A percentile compares a stretch with the other conserved stretches of the same genome.
Evolutionary conservation across 1,139 yeast species (phyloP).

Genomic region (Geotrichum reessii): DNA sequence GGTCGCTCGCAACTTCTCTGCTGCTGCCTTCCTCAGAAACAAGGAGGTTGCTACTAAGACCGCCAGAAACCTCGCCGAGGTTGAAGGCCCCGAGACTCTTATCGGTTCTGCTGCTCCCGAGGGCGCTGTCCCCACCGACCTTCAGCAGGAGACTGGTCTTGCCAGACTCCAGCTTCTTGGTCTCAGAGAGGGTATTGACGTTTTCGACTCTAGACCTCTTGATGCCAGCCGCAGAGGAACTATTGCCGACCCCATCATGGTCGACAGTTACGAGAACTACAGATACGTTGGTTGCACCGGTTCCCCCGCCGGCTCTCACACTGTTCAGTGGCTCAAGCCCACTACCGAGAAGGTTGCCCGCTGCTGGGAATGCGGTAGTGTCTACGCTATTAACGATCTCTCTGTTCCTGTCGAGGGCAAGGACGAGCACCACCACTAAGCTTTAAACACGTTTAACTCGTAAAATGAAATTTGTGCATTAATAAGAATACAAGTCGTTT

Average conservation of each 20-base stretch:
- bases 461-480: neutral
- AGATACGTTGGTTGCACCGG: constrained; percentile 99
- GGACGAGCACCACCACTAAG: constrained; percentile 35
- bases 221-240: constrained; percentile 88
- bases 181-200: constrained; percentile 91
- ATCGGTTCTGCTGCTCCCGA: constrained; percentile 84
- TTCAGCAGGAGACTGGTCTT: constrained; percentile 97
- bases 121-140: constrained; percentile 84
- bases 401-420: constrained; percentile 72
- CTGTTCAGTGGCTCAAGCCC: constrained; percentile 90
- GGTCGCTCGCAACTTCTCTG: constrained; percentile 22
- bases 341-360: constrained; percentile 78
- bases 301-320: constrained; percentile 87
- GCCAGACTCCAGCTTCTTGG: constrained; percentile 94
- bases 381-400: constrained; percentile 80
- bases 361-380: constrained; percentile 99
- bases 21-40: constrained; percentile 16
- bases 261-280: constrained; percentile 86
- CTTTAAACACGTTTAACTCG: neutral
- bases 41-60: constrained; percentile 43
- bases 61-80: constrained; percentile 68
- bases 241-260: constrained; percentile 74
- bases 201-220: constrained; percentile 87
- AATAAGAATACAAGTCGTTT: neutral
- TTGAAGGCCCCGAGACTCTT: constrained; percentile 72